phyloP scores from a whole-genome alignment of 352 stramenopile species.

The Globisporangium polare region DNA sequence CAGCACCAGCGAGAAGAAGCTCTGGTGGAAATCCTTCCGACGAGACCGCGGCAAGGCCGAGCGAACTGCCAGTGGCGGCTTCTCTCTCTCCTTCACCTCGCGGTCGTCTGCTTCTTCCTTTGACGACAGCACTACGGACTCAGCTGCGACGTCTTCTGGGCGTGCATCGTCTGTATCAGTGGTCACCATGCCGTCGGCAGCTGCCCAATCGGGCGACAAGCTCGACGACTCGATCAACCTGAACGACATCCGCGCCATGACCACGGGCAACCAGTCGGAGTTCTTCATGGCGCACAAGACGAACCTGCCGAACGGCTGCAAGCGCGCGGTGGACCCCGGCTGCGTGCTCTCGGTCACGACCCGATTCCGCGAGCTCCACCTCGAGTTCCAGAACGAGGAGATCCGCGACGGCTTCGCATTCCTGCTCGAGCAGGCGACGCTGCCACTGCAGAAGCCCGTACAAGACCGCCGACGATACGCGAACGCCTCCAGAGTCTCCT shows the following conservation, averaged over 20 bases:
- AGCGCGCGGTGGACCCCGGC: constrained; percentile 46
- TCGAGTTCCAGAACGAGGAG: constrained; percentile 67
- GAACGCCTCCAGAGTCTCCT: constrained; percentile 12
- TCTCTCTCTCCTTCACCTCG: constrained; percentile 45
- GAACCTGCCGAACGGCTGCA: constrained; percentile 40
- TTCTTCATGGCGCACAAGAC: constrained; percentile 56
- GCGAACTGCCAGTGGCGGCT: constrained; percentile 57
- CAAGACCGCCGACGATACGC: constrained; percentile 13
- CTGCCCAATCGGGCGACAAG: constrained; percentile 21
- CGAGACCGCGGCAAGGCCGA: constrained; percentile 54
- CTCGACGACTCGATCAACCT: constrained; percentile 63
- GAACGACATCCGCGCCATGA: constrained; percentile 49
- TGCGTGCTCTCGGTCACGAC: constrained; percentile 62
- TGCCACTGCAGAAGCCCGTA: constrained; percentile 30
- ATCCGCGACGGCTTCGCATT: constrained; percentile 64
- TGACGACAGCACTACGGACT: constrained; percentile 13
- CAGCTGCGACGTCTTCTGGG: constrained; percentile 4
- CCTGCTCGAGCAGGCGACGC: constrained; percentile 58
- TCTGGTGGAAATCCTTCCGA: constrained; percentile 71
- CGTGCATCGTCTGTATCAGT: constrained; percentile 7
- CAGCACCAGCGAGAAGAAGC: constrained; percentile 51
- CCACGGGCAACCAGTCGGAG: constrained; percentile 34
- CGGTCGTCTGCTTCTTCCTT: constrained; percentile 27
- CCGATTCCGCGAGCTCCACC: constrained; percentile 59
- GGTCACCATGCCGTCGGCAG: constrained; percentile 6